These are phyloP conservation scores for Sarocladiaceae sp. DNA, from an alignment of 2,329 filamentous ascomycete genomes.

Conservation along the genomic window DNA sequence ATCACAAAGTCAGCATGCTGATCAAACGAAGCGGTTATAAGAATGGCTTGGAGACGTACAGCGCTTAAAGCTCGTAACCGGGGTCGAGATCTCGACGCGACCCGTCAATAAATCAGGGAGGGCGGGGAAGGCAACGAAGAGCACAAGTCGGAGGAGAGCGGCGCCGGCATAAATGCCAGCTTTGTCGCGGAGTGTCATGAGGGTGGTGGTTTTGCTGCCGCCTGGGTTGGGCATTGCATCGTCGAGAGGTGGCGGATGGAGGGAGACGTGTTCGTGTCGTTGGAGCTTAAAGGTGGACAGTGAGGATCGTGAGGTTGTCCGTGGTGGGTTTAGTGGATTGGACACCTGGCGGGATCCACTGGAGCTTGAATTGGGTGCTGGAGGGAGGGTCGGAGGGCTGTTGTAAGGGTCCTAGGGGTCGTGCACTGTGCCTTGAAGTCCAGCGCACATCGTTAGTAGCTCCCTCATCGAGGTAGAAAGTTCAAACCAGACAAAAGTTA, in stretches of 20 bases:
- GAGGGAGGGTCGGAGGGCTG: neutral
- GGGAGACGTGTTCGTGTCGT: constrained; percentile 8
- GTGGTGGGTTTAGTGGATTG: neutral
- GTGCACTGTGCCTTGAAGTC: too few species aligned
- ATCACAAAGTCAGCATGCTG: neutral
- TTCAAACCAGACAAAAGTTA: too few species aligned
- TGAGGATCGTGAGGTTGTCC: neutral
- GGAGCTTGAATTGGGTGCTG: constrained; percentile 20
- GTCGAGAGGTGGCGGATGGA: constrained; percentile 11
- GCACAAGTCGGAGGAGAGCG: constrained; percentile 70
- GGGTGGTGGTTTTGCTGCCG: constrained; percentile 6
- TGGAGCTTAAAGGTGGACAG: neutral
- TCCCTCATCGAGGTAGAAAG: too few species aligned
- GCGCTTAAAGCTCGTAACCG: constrained; percentile 97
- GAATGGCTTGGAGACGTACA: constrained; percentile 64
- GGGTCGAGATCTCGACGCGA: constrained; percentile 94
- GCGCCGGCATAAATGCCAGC: constrained; percentile 67
- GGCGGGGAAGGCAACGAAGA: constrained; percentile 77
- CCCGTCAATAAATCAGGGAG: constrained; percentile 82
- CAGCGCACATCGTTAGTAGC: too few species aligned
- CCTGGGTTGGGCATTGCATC: constrained; percentile 29
- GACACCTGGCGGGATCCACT: constrained; percentile 14
- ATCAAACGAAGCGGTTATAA: neutral
- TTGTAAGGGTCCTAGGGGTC: neutral
- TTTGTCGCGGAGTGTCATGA: constrained; percentile 36